These are phyloP conservation scores for Dioscorea zingiberensis DNA, from an alignment of 106 monocot genomes.

Conservation along the genomic window DNA sequence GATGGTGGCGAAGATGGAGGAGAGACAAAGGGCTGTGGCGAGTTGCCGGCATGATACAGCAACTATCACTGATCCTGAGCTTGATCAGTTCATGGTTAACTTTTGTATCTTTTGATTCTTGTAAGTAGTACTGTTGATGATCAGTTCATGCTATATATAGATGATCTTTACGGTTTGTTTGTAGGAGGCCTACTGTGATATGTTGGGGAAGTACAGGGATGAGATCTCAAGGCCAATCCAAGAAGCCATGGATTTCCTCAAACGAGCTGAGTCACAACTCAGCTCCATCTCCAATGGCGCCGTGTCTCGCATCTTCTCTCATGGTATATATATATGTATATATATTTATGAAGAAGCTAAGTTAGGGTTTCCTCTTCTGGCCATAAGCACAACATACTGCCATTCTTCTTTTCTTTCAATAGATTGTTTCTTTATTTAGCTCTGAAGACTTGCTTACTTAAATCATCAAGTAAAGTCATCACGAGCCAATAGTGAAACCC, in stretches of 20 bases:
- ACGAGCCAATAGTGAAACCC: not conserved
- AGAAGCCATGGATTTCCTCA: constrained; percentile 73
- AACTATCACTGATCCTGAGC: constrained; percentile 61
- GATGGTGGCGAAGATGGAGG: constrained; percentile 48
- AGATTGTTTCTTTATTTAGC: not conserved
- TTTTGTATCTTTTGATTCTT: too few species aligned
- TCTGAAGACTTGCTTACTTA: too few species aligned
- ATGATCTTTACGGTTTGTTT: not conserved
- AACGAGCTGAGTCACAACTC: constrained; percentile 55
- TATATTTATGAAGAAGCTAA: too few species aligned
- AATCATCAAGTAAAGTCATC: too few species aligned
- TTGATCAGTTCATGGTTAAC: constrained; percentile 94
- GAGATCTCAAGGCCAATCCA: constrained; percentile 62
- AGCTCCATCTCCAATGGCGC: constrained; percentile 43
- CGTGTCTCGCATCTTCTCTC: constrained; percentile 33
- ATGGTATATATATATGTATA: constrained; percentile 18
- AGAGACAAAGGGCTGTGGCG: constrained; percentile 14
- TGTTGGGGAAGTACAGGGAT: constrained; percentile 70
- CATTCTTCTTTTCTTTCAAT: too few species aligned
- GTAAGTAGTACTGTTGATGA: too few species aligned
- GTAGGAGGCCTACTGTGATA: constrained; percentile 67
- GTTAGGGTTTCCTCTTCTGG: too few species aligned
- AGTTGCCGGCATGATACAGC: constrained; percentile 13
- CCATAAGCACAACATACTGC: too few species aligned
- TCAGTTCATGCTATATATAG: not conserved